These are phyloP conservation scores for Cajanus cajan DNA, from an alignment of 306 rosid species.

Conservation along the genomic window DNA sequence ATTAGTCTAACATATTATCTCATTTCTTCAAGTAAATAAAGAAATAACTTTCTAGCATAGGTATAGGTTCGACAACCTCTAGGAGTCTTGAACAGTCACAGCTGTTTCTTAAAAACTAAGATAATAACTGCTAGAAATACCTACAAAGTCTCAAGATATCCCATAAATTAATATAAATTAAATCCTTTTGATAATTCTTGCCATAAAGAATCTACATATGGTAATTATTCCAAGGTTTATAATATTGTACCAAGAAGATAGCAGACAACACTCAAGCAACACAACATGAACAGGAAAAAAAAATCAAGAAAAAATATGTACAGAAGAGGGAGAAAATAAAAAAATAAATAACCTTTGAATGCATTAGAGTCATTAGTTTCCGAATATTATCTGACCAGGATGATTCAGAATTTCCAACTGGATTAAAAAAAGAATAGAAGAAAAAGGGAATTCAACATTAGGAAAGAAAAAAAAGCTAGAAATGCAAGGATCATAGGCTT, in stretches of 20 bases:
- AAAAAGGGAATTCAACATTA: conserved; percentile 14
- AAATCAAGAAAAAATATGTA: neutral
- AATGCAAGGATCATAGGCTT: neutral
- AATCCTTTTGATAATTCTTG: neutral
- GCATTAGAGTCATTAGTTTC: conserved; percentile 66
- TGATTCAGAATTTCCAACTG: conserved; percentile 55
- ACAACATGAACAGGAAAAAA: neutral
- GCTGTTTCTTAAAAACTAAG: neutral
- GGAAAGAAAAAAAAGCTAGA: neutral
- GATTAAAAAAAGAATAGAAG: neutral
- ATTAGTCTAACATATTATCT: neutral
- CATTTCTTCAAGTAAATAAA: neutral
- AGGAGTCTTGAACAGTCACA: neutral
- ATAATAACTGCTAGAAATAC: neutral
- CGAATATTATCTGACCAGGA: conserved; percentile 46
- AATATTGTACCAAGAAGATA: neutral
- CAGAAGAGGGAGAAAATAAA: neutral
- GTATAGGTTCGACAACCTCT: conserved; percentile 1
- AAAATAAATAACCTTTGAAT: conserved; percentile 65
- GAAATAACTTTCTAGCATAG: conserved; percentile 4
- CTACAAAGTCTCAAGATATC: neutral
- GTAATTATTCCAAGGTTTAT: neutral
- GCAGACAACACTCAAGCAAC: neutral
- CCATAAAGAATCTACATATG: neutral
- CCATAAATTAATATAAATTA: neutral